phyloP scores from a whole-genome alignment of 495 filamentous ascomycete species.

The Cercophora newfieldiana region DNA sequence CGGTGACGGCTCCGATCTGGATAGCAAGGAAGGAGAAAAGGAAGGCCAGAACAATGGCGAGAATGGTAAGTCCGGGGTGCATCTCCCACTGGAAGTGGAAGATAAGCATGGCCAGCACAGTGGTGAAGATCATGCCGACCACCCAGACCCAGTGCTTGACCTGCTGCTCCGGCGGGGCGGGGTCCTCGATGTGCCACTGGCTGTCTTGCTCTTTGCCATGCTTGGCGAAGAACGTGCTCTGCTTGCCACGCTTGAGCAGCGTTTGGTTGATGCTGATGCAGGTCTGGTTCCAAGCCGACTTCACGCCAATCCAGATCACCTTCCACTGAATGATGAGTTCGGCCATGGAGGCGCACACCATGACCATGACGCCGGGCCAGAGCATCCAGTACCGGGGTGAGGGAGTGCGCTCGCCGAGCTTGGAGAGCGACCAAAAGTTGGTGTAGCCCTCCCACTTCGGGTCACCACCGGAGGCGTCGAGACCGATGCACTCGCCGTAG shows the following conservation, averaged over 20 bases:
- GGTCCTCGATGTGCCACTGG: constrained; percentile 45
- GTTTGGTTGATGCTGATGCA: constrained; percentile 44
- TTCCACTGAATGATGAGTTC: constrained; percentile 63
- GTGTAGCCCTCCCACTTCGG: constrained; percentile 54
- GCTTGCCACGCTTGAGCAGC: constrained; percentile 44
- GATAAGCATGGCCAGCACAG: constrained; percentile 59
- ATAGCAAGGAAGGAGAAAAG: constrained; percentile 69
- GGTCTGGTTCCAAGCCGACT: constrained; percentile 50
- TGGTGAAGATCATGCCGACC: constrained; percentile 49
- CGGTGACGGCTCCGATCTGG: constrained; percentile 62
- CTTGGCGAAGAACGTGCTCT: constrained; percentile 48
- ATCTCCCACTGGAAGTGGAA: constrained; percentile 62
- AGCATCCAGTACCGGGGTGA: constrained; percentile 66
- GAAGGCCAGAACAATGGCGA: constrained; percentile 63
- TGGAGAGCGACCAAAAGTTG: constrained; percentile 50
- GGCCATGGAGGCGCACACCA: constrained; percentile 62
- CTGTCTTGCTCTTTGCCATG: constrained; percentile 34
- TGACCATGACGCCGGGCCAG: constrained; percentile 66
- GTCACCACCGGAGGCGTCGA: constrained; percentile 39
- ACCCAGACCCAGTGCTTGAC: constrained; percentile 66
- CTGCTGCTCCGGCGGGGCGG: constrained; percentile 53
- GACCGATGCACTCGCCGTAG: constrained; percentile 53
- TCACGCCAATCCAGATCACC: constrained; percentile 55
- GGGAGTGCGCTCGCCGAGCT: constrained; percentile 47
- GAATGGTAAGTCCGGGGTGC: constrained; percentile 59